Conservation (phyloP, 2,329 filamentous ascomycete species). For the Cryoendolithus antarcticus region DNA sequence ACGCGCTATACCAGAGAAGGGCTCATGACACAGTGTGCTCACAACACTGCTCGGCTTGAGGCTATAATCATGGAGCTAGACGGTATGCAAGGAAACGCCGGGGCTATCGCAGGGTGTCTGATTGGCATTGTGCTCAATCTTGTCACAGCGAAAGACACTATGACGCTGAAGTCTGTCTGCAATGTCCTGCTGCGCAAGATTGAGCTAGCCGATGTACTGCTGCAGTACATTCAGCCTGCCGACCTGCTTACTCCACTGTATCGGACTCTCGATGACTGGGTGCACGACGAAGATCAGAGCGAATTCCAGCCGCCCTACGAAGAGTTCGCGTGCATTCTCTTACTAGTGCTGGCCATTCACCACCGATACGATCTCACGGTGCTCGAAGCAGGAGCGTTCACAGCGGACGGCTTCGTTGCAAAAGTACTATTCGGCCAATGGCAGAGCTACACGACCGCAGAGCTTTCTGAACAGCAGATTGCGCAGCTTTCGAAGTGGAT, state of each 20-base stretch:
- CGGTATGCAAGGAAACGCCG: constrained; percentile 82
- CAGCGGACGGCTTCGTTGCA: constrained; percentile 54
- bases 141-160: constrained; percentile 63
- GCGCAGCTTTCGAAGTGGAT: constrained; percentile 63
- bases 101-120: constrained; percentile 64
- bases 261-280: constrained; percentile 64
- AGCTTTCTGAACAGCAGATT: constrained; percentile 53
- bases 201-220: constrained; percentile 58
- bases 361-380: constrained; percentile 57
- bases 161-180: constrained; percentile 65
- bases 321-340: constrained; percentile 66
- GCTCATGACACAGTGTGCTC: constrained; percentile 64
- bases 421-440: constrained; percentile 52
- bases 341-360: constrained; percentile 62
- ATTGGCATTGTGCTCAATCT: constrained; percentile 42
- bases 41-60: constrained; percentile 63
- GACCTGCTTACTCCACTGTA: constrained; percentile 63
- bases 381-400: constrained; percentile 51
- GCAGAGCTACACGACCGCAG: constrained; percentile 43
- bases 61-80: constrained; percentile 72
- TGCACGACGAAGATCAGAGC: constrained; percentile 67
- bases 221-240: constrained; percentile 60
- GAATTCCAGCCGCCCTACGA: constrained; percentile 80
- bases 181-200: constrained; percentile 61
- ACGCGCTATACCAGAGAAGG: constrained; percentile 67